Percentiles rank a stretch among this genome's conserved stretches.
Conservation (phyloP, 495 filamentous ascomycete genomes). For the Rusavskia elegans region DNA sequence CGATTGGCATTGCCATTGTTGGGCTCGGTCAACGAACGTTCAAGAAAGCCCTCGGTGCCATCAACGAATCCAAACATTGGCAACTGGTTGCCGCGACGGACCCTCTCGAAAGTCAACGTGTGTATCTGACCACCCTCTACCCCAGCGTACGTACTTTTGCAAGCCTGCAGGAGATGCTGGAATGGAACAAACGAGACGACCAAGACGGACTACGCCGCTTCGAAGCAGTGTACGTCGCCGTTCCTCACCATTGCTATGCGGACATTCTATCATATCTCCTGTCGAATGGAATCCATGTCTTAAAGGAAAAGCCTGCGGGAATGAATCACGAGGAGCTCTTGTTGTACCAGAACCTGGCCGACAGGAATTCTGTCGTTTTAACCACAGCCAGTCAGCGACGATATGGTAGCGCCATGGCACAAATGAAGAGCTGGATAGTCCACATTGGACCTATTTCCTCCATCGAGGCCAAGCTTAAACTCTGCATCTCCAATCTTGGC, state of each 20-base stretch:
- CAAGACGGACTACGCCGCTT: background rate
- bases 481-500: slow-evolving; percentile 3
- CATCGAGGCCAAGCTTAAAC: background rate
- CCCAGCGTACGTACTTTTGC: background rate
- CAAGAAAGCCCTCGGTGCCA: background rate
- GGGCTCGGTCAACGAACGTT: slow-evolving; percentile 1
- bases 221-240: background rate
- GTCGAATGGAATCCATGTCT: background rate
- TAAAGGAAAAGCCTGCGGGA: slow-evolving; percentile 6
- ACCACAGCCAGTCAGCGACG: too few relatives aligned
- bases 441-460: background rate
- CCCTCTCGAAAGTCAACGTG: background rate
- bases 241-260: background rate
- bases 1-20: slow-evolving; percentile 1
- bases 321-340: background rate
- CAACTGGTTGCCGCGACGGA: background rate
- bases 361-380: too few relatives aligned
- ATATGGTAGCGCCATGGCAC: too few relatives aligned
- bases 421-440: background rate
- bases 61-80: background rate
- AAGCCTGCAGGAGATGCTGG: background rate
- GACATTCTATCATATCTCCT: background rate
- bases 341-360: too few relatives aligned
- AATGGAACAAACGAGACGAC: background rate
- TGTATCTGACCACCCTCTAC: background rate